Percentiles rank a stretch among this genome's conserved stretches.
Conservation (phyloP, 768 basidiomycete species). For the Boletus subparvulus region DNA sequence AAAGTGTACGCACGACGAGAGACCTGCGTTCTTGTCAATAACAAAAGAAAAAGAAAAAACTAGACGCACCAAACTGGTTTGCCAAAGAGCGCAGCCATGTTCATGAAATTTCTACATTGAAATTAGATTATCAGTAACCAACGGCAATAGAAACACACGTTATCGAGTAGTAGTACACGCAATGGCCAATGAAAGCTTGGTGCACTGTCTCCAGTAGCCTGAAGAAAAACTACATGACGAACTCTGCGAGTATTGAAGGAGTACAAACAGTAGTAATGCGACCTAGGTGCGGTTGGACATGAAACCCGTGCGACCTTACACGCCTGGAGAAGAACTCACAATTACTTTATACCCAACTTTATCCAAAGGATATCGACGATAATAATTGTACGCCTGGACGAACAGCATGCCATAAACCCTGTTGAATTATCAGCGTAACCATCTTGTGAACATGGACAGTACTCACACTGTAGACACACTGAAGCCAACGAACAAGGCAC, state of each 20-base stretch:
- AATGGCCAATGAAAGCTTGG: slow-evolving; percentile 51
- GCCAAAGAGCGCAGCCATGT: slow-evolving; percentile 36
- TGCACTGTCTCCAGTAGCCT: slow-evolving; percentile 51
- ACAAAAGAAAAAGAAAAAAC: not conserved
- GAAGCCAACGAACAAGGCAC: slow-evolving; percentile 61
- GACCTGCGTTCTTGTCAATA: slow-evolving; percentile 40
- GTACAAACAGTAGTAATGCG: slow-evolving; percentile 32
- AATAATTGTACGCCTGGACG: slow-evolving; percentile 56
- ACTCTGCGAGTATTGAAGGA: not conserved
- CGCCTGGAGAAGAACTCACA: slow-evolving; percentile 38
- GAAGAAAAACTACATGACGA: not conserved
- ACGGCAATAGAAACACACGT: slow-evolving; percentile 38
- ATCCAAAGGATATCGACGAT: slow-evolving; percentile 54
- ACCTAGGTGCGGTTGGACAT: slow-evolving; percentile 26
- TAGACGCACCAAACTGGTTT: slow-evolving; percentile 46
- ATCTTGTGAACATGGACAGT: not conserved
- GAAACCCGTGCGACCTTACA: not conserved
- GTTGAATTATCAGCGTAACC: slow-evolving; percentile 26
- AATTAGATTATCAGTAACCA: slow-evolving; percentile 2
- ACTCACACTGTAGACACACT: slow-evolving; percentile 43
- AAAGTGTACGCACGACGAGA: slow-evolving; percentile 41
- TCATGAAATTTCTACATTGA: slow-evolving; percentile 39
- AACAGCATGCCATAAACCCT: slow-evolving; percentile 53
- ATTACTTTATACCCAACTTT: slow-evolving; percentile 47
- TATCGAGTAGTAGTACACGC: slow-evolving; percentile 54